Evolutionary conservation across 352 stramenopile genomes (phyloP).

Genomic region (Phytophthora pinifolia): DNA sequence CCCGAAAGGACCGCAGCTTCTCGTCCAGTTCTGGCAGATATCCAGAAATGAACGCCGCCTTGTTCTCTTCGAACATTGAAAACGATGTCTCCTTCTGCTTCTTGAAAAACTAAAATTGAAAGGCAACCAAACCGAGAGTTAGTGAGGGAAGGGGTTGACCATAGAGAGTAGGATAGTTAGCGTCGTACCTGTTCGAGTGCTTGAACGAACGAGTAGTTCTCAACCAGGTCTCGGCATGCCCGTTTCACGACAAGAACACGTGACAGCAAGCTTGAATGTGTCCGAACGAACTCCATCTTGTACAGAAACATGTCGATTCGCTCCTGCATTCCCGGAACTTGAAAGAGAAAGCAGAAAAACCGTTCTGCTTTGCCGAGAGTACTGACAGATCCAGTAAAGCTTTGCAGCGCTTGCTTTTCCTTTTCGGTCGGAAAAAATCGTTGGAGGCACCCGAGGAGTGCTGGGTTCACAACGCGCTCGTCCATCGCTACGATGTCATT

Average conservation of each 20-base stretch:
- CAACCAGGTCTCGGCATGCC: constrained; percentile 61
- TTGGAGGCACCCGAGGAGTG: constrained; percentile 70
- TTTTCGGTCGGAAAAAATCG: constrained; percentile 76
- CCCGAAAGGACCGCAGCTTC: constrained; percentile 55
- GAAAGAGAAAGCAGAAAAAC: constrained; percentile 69
- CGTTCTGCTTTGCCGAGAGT: constrained; percentile 69
- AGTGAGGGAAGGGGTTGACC: too few species aligned
- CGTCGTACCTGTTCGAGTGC: constrained; percentile 44
- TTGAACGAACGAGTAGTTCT: constrained; percentile 69
- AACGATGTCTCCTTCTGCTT: constrained; percentile 39
- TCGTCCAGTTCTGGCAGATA: constrained; percentile 49
- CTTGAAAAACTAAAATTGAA: constrained; percentile 46
- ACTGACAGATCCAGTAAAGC: constrained; percentile 43
- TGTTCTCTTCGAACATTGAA: constrained; percentile 29
- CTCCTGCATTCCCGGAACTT: constrained; percentile 54
- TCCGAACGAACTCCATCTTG: constrained; percentile 67
- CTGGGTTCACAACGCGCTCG: constrained; percentile 52
- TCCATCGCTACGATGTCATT: constrained; percentile 62
- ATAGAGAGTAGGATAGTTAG: background rate
- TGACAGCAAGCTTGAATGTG: constrained; percentile 38
- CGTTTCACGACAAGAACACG: constrained; percentile 62
- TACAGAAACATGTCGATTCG: constrained; percentile 79
- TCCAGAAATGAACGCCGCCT: constrained; percentile 32
- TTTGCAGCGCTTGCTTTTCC: constrained; percentile 46
- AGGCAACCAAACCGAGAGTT: background rate